Evolutionary conservation across 2,329 filamentous ascomycete species (phyloP).

Genomic region (Fusarium sp.): DNA sequence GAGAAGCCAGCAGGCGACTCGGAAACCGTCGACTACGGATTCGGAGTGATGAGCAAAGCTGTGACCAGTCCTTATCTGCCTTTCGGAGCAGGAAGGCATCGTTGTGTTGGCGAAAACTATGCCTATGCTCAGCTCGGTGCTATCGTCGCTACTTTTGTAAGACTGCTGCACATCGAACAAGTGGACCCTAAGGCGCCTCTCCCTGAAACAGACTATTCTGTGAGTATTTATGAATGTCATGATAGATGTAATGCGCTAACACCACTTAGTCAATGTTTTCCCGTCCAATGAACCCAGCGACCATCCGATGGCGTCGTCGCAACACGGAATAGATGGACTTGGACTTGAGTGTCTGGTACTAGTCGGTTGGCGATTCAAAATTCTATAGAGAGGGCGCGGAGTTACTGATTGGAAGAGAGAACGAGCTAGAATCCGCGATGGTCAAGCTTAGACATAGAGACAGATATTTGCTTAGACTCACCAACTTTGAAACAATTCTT

Average conservation of each 20-base stretch:
- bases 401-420: no score
- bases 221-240: slow-evolving; percentile 44
- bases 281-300: slow-evolving; percentile 43
- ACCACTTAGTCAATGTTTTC: slow-evolving; percentile 42
- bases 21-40: slow-evolving; percentile 93
- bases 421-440: no score
- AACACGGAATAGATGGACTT: background rate
- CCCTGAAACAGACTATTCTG: slow-evolving; percentile 75
- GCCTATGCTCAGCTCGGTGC: slow-evolving; percentile 92
- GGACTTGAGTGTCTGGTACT: no score
- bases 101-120: slow-evolving; percentile 97
- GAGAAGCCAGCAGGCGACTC: slow-evolving; percentile 70
- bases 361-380: background rate
- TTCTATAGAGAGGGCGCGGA: background rate
- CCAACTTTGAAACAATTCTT: no score
- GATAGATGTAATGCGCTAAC: background rate
- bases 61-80: slow-evolving; percentile 91
- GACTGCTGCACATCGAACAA: slow-evolving; percentile 78
- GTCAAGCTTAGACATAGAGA: no score
- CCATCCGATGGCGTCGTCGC: slow-evolving; percentile 39
- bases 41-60: slow-evolving; percentile 91
- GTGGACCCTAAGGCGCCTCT: slow-evolving; percentile 70
- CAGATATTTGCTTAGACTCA: no score
- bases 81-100: slow-evolving; percentile 93
- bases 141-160: slow-evolving; percentile 82